Percentiles rank a stretch among this genome's conserved stretches.
phyloP scores from a whole-genome alignment of 2,329 filamentous ascomycete species.

The Nemania sp. region DNA sequence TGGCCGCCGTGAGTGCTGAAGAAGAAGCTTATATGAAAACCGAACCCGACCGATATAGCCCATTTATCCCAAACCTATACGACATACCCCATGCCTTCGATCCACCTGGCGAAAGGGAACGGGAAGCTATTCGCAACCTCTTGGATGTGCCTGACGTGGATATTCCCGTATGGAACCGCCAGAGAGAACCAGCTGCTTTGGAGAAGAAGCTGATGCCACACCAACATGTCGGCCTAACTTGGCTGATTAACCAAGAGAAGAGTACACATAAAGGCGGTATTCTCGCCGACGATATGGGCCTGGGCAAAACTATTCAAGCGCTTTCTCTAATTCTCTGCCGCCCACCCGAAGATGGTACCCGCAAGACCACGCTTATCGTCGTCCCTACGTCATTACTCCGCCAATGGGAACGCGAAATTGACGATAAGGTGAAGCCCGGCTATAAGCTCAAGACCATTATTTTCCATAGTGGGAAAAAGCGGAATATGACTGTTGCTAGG shows the following conservation, averaged over 20 bases:
- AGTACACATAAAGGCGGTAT: constrained; percentile 46
- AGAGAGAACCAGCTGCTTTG: constrained; percentile 32
- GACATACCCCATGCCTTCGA: constrained; percentile 1
- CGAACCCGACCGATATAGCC: constrained; percentile 11
- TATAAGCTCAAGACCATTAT: constrained; percentile 47
- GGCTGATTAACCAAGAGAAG: constrained; percentile 49
- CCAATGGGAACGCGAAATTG: constrained; percentile 49
- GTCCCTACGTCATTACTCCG: constrained; percentile 45
- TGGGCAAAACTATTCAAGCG: constrained; percentile 51
- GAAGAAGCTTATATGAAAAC: not conserved
- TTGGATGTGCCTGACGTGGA: constrained; percentile 36
- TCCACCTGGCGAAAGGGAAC: constrained; percentile 20
- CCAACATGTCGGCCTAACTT: constrained; percentile 48
- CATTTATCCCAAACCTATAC: not conserved
- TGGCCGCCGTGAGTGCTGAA: not conserved
- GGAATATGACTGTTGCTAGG: constrained; percentile 49
- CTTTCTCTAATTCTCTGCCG: constrained; percentile 47
- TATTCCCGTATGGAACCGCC: constrained; percentile 36
- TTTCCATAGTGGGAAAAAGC: constrained; percentile 43
- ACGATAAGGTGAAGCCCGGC: constrained; percentile 46
- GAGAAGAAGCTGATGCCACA: constrained; percentile 44
- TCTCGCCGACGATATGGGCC: constrained; percentile 50
- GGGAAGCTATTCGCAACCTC: constrained; percentile 35
- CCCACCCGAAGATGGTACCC: constrained; percentile 41
- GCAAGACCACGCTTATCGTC: constrained; percentile 49